phyloP scores from a whole-genome alignment of 1,139 yeast species.

The Spathaspora sp. region DNA sequence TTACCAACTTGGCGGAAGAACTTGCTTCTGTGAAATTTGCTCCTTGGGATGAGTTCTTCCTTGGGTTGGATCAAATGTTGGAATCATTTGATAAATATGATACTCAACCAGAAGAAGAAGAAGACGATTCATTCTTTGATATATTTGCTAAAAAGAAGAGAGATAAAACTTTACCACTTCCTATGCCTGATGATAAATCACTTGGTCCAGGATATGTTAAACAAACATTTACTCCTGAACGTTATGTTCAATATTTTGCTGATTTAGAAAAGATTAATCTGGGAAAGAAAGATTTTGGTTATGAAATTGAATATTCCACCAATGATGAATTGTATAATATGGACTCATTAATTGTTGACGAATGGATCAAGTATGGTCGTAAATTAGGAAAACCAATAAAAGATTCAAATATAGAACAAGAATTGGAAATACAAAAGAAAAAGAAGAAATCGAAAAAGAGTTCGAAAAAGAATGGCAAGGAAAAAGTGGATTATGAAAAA shows the following conservation, averaged over 20 bases:
- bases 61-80: constrained; percentile 38
- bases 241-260: constrained; percentile 70
- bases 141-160: constrained; percentile 20
- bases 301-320: constrained; percentile 68
- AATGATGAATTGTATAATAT: constrained; percentile 57
- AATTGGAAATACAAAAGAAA: constrained; percentile 7
- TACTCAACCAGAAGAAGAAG: constrained; percentile 17
- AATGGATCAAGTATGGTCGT: constrained; percentile 60
- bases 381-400: constrained; percentile 45
- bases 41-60: constrained; percentile 59
- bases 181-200: constrained; percentile 52
- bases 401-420: constrained; percentile 11
- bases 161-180: constrained; percentile 69
- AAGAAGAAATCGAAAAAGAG: constrained; percentile 6
- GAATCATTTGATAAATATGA: constrained; percentile 23
- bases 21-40: constrained; percentile 19
- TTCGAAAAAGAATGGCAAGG: constrained; percentile 11
- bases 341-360: constrained; percentile 55
- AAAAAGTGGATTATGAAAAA: constrained; percentile 15
- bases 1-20: constrained; percentile 45
- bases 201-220: constrained; percentile 76
- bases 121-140: constrained; percentile 9
- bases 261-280: constrained; percentile 55
- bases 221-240: constrained; percentile 70
- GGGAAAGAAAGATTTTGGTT: constrained; percentile 50